A percentile compares a stretch with the other conserved stretches of the same genome.
phyloP scores from a whole-genome alignment of 2,329 filamentous ascomycete species.

The Achaetomium macrosporum region DNA sequence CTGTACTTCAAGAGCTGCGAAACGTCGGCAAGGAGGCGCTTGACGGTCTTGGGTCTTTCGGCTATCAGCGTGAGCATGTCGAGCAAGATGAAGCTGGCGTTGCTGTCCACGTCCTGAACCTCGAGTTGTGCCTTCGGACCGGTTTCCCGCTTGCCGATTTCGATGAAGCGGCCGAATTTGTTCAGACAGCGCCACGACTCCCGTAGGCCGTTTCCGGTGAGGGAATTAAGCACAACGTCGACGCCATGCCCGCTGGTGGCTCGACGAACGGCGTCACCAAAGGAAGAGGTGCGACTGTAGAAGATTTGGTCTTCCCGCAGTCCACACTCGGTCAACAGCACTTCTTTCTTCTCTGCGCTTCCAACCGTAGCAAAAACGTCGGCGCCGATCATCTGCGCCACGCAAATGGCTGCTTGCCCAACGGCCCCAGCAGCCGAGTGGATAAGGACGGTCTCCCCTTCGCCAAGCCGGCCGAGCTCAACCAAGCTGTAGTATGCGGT shows the following conservation, averaged over 20 bases:
- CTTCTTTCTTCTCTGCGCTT: constrained; percentile 2
- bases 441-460: constrained; percentile 23
- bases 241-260: constrained; percentile 10
- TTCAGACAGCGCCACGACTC: constrained; percentile 39
- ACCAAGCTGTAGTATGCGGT: constrained; percentile 25
- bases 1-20: constrained; percentile 6
- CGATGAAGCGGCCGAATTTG: constrained; percentile 14
- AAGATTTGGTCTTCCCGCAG: constrained; percentile 12
- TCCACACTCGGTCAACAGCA: constrained; percentile 3
- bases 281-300: constrained; percentile 2
- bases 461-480: constrained; percentile 18
- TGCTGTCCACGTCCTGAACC: constrained; percentile 9
- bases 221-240: constrained; percentile 21
- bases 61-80: constrained; percentile 1
- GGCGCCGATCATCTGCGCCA: constrained; percentile 10
- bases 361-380: constrained; percentile 10
- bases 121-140: constrained; percentile 4
- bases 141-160: constrained; percentile 18
- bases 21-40: constrained; percentile 3
- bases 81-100: constrained; percentile 4
- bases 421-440: constrained; percentile 11
- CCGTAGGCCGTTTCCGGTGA: constrained; percentile 27
- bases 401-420: constrained; percentile 11
- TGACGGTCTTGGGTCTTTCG: neutral
- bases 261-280: neutral